phyloP scores from a whole-genome alignment of 2,329 filamentous ascomycete genomes.

The Trichophyton simii region DNA sequence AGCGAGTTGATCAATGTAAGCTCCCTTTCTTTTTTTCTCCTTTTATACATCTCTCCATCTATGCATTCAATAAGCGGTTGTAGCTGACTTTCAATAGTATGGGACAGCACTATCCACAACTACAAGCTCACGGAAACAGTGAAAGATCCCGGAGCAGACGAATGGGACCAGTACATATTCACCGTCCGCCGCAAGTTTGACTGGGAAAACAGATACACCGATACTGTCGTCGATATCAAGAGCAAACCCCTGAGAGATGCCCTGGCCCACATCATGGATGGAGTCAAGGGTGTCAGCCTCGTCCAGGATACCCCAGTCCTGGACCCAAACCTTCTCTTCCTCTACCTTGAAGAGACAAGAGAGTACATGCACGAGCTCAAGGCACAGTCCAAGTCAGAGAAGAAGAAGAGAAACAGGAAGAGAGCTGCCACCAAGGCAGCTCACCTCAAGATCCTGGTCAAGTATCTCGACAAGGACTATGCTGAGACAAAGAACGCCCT shows the following conservation, averaged over 20 bases:
- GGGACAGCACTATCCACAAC: slow-evolving; percentile 47
- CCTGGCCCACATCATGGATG: slow-evolving; percentile 58
- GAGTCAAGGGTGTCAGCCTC: slow-evolving; percentile 63
- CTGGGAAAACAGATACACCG: slow-evolving; percentile 66
- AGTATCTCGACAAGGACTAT: slow-evolving; percentile 73
- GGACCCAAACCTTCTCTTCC: slow-evolving; percentile 57
- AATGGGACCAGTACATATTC: slow-evolving; percentile 71
- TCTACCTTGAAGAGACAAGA: slow-evolving; percentile 70
- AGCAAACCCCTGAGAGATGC: slow-evolving; percentile 64
- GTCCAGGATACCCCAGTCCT: slow-evolving; percentile 67
- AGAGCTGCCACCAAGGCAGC: slow-evolving; percentile 27
- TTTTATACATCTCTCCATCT: no score
- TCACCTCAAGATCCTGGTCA: slow-evolving; percentile 56
- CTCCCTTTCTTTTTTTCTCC: no score
- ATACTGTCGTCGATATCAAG: slow-evolving; percentile 71
- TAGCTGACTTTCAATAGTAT: slow-evolving; percentile 22
- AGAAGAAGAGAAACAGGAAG: slow-evolving; percentile 32
- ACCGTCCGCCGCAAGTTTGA: slow-evolving; percentile 73
- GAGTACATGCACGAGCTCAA: slow-evolving; percentile 52
- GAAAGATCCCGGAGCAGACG: slow-evolving; percentile 48
- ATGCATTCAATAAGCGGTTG: no score
- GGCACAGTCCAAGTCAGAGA: slow-evolving; percentile 47
- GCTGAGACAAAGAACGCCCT: slow-evolving; percentile 65
- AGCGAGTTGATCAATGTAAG: slow-evolving; percentile 51
- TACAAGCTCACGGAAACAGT: slow-evolving; percentile 57